These are phyloP conservation scores for Colletotrichum zoysiae DNA, from an alignment of 2,329 filamentous ascomycete genomes.

Conservation along the genomic window DNA sequence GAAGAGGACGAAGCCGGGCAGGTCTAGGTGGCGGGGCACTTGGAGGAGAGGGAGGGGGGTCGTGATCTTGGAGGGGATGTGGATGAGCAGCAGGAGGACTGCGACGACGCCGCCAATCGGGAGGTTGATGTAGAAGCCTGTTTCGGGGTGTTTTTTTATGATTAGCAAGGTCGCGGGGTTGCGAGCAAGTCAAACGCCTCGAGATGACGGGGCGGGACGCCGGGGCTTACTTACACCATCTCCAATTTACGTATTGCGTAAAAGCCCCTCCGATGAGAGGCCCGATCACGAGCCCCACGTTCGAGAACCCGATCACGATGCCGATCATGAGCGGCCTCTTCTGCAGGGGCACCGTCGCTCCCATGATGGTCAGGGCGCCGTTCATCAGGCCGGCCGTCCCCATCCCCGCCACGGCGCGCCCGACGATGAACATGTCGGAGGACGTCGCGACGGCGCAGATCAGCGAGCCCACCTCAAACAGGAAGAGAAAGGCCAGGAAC, in stretches of 20 bases:
- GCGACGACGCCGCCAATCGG: slow-evolving; percentile 56
- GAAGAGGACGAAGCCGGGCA: slow-evolving; percentile 58
- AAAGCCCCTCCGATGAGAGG: slow-evolving; percentile 61
- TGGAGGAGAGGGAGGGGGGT: slow-evolving; percentile 48
- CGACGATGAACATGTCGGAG: slow-evolving; percentile 62
- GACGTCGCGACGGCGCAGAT: slow-evolving; percentile 61
- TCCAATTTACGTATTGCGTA: slow-evolving; percentile 54
- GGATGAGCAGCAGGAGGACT: slow-evolving; percentile 48
- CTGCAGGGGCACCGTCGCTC: slow-evolving; percentile 47
- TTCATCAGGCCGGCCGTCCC: slow-evolving; percentile 60
- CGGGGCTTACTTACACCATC: slow-evolving; percentile 53
- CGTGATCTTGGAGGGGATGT: slow-evolving; percentile 53
- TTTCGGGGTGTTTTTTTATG: rapidly evolving
- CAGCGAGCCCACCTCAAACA: slow-evolving; percentile 57
- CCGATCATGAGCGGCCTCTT: slow-evolving; percentile 44
- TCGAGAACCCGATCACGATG: slow-evolving; percentile 45
- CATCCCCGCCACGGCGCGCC: slow-evolving; percentile 61
- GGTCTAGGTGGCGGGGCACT: slow-evolving; percentile 54
- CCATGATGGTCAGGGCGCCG: slow-evolving; percentile 52
- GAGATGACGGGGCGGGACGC: neutral
- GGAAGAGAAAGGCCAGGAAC: slow-evolving; percentile 48
- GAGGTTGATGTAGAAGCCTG: slow-evolving; percentile 62
- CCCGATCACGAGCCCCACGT: slow-evolving; percentile 60
- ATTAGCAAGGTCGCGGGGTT: neutral
- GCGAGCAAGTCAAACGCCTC: neutral